Base-by-base conservation (phyloP, 2,329 filamentous ascomycete species). In the Pseudopyrenochaeta lycopersici region DNA sequence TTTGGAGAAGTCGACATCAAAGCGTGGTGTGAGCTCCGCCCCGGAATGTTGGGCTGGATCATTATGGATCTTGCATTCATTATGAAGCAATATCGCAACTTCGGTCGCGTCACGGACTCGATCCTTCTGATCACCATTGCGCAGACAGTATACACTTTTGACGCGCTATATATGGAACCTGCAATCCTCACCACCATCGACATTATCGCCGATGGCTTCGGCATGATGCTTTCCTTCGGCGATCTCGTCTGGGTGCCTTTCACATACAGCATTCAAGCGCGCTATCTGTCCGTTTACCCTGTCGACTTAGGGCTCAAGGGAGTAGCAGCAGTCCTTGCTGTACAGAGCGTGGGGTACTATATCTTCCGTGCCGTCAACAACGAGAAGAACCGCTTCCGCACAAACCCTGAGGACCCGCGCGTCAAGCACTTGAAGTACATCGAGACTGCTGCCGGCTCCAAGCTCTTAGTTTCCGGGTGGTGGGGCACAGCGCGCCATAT, bases 331-430 rank as follows among this genome's bases (percentile, higher is more conserved):
- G 88, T 95, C 44, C 75, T 90, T 23, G 82, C 82, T 3, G 82
- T 96, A 12, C 87, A 94, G 48, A 81, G 81, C 0, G 71, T 85
- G 1, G 93, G 92, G n/a, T 96, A 94, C 78, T 89, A 85, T 74
- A 92, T 97, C 74, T 98, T 98, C 87, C 92, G 94, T 53, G 83
- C 89, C n/a, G 87, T 91, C 73, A 98, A 98, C 83, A 91, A 87
- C 76, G 88, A 97, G 80, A 98, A 98, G 87, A 96, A 97, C 78
- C 84, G 85, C 20, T 98, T 98, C 87, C 88, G 95, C 54, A 96
- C 87, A 31, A 87, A 97, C 75, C 93, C 93, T 23, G 81, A 88
- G 29, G 91, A 97, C 70, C 90, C 92, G 0, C 83, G 83, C 29
- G 86, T 97, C 50, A 84, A 86, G 36, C 89, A 97, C 70, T 86